phyloP scores from a whole-genome alignment of 352 stramenopile genomes.

The Phytophthora pistaciae region DNA sequence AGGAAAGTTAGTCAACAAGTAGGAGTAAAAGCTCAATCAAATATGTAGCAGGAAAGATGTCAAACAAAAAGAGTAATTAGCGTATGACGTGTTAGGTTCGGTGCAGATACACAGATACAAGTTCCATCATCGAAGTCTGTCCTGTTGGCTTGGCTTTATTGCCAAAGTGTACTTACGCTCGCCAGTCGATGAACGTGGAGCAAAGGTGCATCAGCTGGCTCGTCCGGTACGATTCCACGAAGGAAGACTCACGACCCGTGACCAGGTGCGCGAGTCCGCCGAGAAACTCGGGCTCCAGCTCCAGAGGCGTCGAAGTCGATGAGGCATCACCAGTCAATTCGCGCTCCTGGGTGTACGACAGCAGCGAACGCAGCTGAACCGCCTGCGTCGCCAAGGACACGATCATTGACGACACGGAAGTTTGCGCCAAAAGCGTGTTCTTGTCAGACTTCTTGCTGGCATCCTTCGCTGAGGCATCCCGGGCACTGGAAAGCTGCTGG shows the following conservation, averaged over 20 bases:
- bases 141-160: not conserved
- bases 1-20: conserved; percentile 4
- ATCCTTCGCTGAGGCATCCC: conserved; percentile 37
- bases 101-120: conserved; percentile 20
- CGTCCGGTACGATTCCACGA: conserved; percentile 66
- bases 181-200: conserved; percentile 72
- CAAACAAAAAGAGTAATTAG: conserved; percentile 20
- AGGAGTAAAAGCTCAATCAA: not conserved
- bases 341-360: conserved; percentile 60
- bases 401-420: conserved; percentile 71
- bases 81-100: conserved; percentile 21
- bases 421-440: conserved; percentile 47
- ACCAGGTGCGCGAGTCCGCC: conserved; percentile 46
- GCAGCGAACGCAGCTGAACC: conserved; percentile 57
- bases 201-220: conserved; percentile 65
- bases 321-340: conserved; percentile 35
- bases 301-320: conserved; percentile 37
- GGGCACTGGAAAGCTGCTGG: conserved; percentile 57
- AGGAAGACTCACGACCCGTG: conserved; percentile 53
- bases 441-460: conserved; percentile 20
- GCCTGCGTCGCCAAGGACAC: conserved; percentile 64
- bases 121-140: conserved; percentile 2
- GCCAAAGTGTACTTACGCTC: conserved; percentile 33
- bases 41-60: conserved; percentile 1
- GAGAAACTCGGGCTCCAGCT: conserved; percentile 64